A percentile compares a stretch with the other conserved stretches of the same genome.
Evolutionary conservation across 768 basidiomycete genomes (phyloP).

Genomic region (Russula brevipes): DNA sequence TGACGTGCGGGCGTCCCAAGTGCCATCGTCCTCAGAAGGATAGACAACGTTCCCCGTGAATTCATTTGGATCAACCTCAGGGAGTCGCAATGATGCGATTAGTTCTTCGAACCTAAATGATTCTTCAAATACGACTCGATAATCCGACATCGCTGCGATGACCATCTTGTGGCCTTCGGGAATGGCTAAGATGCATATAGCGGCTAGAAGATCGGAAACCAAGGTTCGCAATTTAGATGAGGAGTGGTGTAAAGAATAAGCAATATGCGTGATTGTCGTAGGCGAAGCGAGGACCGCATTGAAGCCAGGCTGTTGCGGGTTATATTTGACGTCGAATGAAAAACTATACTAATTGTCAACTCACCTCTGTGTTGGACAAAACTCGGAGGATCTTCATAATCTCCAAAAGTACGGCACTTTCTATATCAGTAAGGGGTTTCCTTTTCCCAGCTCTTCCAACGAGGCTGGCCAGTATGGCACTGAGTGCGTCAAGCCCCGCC

Average conservation of each 20-base stretch:
- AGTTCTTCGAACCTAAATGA: conserved; percentile 76
- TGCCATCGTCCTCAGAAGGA: conserved; percentile 49
- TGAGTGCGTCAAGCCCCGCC: conserved; percentile 62
- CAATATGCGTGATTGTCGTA: conserved; percentile 63
- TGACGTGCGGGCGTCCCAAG: conserved; percentile 79
- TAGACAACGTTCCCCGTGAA: conserved; percentile 13
- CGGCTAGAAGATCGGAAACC: conserved; percentile 75
- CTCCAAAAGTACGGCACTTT: conserved; percentile 65
- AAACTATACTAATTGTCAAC: conserved; percentile 26
- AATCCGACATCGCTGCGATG: conserved; percentile 75
- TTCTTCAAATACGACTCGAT: conserved; percentile 63
- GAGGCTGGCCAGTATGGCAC: conserved; percentile 50
- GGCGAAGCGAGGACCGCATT: conserved; percentile 57
- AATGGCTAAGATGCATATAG: conserved; percentile 69
- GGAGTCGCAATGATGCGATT: conserved; percentile 54
- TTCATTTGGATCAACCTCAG: conserved; percentile 42
- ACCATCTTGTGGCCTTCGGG: conserved; percentile 70
- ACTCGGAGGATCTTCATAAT: conserved; percentile 75
- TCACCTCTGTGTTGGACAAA: conserved; percentile 79
- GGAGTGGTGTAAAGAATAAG: conserved; percentile 61
- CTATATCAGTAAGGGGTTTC: conserved; percentile 55
- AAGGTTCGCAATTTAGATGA: conserved; percentile 66
- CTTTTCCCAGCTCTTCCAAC: conserved; percentile 66
- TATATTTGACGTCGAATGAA: conserved; percentile 14
- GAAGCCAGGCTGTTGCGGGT: conserved; percentile 59